These are phyloP conservation scores for Microbotryum lychnidis-dioicae DNA, from an alignment of 1,284 basidiomycete species.

Conservation along the genomic window DNA sequence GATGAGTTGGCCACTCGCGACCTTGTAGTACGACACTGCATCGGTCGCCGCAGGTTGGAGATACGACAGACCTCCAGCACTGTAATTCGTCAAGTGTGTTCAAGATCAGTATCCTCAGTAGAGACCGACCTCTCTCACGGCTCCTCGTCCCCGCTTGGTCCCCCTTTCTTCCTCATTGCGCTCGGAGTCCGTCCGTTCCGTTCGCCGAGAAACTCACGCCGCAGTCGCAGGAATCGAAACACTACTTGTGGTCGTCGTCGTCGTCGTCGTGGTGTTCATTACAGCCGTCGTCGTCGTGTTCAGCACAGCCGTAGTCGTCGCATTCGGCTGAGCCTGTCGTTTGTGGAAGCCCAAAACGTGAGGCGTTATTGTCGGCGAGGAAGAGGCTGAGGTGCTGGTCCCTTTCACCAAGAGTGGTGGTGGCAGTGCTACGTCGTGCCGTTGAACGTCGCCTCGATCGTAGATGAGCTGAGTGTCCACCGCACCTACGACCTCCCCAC, in stretches of 20 bases:
- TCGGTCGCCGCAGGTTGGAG: constrained; percentile 68
- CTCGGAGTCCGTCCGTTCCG: neutral
- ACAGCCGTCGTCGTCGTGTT: neutral
- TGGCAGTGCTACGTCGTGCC: too few species aligned
- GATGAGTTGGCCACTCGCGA: constrained; percentile 56
- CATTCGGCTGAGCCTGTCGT: neutral
- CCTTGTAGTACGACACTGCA: constrained; percentile 77
- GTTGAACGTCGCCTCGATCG: too few species aligned
- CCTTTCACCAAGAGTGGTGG: too few species aligned
- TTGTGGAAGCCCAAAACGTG: too few species aligned
- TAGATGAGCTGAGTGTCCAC: too few species aligned
- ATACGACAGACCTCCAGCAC: constrained; percentile 58
- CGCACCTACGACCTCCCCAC: too few species aligned
- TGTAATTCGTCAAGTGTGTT: neutral
- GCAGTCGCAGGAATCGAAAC: constrained; percentile 17
- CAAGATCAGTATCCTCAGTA: too few species aligned
- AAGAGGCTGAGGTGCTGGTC: too few species aligned
- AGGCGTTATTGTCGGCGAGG: too few species aligned
- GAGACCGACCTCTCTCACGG: too few species aligned
- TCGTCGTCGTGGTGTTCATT: too few species aligned
- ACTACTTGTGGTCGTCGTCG: neutral
- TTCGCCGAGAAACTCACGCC: constrained; percentile 10
- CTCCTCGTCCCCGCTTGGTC: constrained; percentile 42
- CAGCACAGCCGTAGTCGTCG: neutral
- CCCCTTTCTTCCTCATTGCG: neutral